These are phyloP conservation scores for Citrullus amarus DNA, from an alignment of 306 rosid species.

Conservation along the genomic window DNA sequence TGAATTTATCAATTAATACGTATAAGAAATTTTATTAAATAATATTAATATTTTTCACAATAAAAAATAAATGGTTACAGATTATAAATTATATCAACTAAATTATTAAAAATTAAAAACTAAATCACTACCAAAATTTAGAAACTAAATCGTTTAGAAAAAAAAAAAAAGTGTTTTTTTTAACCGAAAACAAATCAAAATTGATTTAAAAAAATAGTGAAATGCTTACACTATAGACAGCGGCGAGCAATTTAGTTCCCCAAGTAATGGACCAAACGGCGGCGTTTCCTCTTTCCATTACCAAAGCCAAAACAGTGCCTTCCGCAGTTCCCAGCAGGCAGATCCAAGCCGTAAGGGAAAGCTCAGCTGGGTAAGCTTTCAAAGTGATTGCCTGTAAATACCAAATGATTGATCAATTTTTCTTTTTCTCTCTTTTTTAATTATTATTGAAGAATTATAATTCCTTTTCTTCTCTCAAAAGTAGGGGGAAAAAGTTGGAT, in stretches of 20 bases:
- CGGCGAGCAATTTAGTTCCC: constrained; percentile 42
- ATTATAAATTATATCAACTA: too few relatives aligned
- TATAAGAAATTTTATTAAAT: too few relatives aligned
- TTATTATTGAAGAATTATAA: not conserved
- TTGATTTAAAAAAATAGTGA: not conserved
- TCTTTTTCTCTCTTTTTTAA: not conserved
- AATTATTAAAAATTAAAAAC: too few relatives aligned
- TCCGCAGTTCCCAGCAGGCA: constrained; percentile 64
- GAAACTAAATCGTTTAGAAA: too few relatives aligned
- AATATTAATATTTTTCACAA: too few relatives aligned
- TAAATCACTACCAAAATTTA: too few relatives aligned
- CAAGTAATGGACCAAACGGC: constrained; percentile 54
- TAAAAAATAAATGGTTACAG: too few relatives aligned
- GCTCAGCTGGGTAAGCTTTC: constrained; percentile 62
- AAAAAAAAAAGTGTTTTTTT: too few relatives aligned
- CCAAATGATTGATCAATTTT: not conserved
- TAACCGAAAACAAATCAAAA: too few relatives aligned
- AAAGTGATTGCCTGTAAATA: constrained; percentile 51
- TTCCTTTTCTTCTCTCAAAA: not conserved
- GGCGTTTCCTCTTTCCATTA: constrained; percentile 55
- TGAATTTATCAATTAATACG: too few relatives aligned
- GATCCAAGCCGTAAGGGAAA: constrained; percentile 87
- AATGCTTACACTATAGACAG: constrained; percentile 35
- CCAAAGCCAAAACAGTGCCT: constrained; percentile 53
- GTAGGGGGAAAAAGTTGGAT: not conserved